Base-by-base conservation (phyloP, 441 rosid genomes). In the Populus hybrid region DNA sequence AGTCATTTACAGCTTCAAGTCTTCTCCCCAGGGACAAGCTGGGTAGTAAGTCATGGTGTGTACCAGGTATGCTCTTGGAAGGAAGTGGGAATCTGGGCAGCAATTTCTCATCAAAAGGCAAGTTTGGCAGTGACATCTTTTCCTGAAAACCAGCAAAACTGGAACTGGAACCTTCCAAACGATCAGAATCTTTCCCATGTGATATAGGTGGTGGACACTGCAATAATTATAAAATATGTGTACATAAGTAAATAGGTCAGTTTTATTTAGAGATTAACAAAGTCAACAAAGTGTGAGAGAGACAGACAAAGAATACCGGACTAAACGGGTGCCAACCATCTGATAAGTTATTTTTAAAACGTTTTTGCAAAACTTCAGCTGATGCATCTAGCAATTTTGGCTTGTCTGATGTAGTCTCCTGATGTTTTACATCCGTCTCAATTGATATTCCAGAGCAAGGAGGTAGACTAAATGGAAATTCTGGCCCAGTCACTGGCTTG, bases 381-480 rank as follows among this genome's bases (percentile, higher is more conserved):
- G 90, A 80, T 70, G 79, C 80, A 84, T 93, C 90, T 67, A 84
- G 93, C 76, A 89, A 80, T 73, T 83, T 93, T 75, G 71, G 73
- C 82, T 84, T 90, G 75, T 90, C 93, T 78, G 75, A 76, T 72
- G 82, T 50, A 75, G 81, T 76, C 79, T 91, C 99, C 71, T 75
- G 86, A 77, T 79, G 86, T 53, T 77, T 89, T 66, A 79, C 82
- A 74, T 88, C 95, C 69, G 86, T 84, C 78, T 90, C 97, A 75
- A 82, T 78, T 53, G 87, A 84, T 78, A 78, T 73, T 77, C 82
- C 89, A 20, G 90, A 79, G 75, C 79, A 70, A 75, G 94, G 88
- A 78, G 95, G 89, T 78, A 95, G 87, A 85, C 75, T 88, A 87
- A 97, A 97, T 0, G 99, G 99, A 84, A 97, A 95, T 66, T 94